These are phyloP conservation scores for Malassezia dermatis DNA, from an alignment of 1,284 basidiomycete genomes.

Conservation along the genomic window DNA sequence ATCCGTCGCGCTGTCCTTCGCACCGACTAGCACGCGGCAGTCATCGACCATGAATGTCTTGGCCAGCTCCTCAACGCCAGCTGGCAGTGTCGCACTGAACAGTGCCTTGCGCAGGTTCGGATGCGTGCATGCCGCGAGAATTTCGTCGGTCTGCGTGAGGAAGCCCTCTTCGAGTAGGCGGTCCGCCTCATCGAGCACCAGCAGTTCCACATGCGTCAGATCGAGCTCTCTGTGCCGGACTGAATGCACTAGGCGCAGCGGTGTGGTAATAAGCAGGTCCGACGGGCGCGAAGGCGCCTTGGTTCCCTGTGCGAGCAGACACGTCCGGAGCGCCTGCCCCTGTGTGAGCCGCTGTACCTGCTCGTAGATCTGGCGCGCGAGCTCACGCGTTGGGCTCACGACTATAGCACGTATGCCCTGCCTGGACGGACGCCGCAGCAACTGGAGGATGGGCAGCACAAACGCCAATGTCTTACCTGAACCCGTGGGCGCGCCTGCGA, in stretches of 20 bases:
- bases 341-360: slow-evolving; percentile 26
- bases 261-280: slow-evolving; percentile 43
- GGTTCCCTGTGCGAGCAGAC: slow-evolving; percentile 30
- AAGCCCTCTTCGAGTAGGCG: slow-evolving; percentile 74
- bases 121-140: slow-evolving; percentile 70
- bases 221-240: slow-evolving; percentile 37
- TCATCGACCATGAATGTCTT: slow-evolving; percentile 61
- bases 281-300: slow-evolving; percentile 21
- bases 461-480: slow-evolving; percentile 45
- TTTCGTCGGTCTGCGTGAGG: slow-evolving; percentile 74
- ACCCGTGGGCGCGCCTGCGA: slow-evolving; percentile 42
- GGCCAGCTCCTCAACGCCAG: slow-evolving; percentile 73
- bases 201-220: slow-evolving; percentile 27
- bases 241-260: slow-evolving; percentile 40
- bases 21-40: slow-evolving; percentile 35
- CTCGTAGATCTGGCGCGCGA: slow-evolving; percentile 43
- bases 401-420: slow-evolving; percentile 35
- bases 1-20: slow-evolving; percentile 65
- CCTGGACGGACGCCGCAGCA: slow-evolving; percentile 23
- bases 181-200: slow-evolving; percentile 45
- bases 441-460: slow-evolving; percentile 36
- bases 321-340: slow-evolving; percentile 27
- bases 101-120: slow-evolving; percentile 70
- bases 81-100: slow-evolving; percentile 86
- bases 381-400: slow-evolving; percentile 41